Percentiles rank a stretch among this genome's conserved stretches.
Conservation (phyloP, 352 stramenopile genomes). For the Globisporangium cederbergense region DNA sequence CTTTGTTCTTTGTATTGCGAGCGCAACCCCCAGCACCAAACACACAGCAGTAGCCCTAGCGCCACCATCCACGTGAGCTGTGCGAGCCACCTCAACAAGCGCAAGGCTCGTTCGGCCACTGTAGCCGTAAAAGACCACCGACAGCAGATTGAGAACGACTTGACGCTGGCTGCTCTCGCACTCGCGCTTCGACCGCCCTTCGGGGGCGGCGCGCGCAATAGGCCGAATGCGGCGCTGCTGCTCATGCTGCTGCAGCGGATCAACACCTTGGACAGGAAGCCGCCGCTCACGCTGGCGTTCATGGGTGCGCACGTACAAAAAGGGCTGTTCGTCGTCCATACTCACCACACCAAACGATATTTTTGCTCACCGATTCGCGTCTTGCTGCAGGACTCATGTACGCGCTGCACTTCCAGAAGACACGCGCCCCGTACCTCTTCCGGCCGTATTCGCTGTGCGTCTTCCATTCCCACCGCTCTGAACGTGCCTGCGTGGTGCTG, state of each 20-base stretch:
- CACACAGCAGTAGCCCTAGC: no score
- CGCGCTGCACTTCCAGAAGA: slow-evolving; percentile 52
- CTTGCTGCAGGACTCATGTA: slow-evolving; percentile 41
- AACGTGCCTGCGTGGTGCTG: not conserved
- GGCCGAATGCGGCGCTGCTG: slow-evolving; percentile 25
- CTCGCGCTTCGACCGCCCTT: no score
- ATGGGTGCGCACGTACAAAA: slow-evolving; percentile 25
- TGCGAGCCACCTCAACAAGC: no score
- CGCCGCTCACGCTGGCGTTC: slow-evolving; percentile 41
- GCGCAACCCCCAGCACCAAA: no score
- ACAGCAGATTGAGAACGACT: no score
- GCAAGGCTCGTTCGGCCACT: no score
- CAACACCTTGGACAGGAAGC: slow-evolving; percentile 58
- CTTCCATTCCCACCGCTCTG: not conserved
- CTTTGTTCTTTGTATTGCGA: no score
- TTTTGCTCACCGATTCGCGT: not conserved
- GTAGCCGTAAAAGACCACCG: no score
- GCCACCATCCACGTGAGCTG: no score
- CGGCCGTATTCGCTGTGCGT: slow-evolving; percentile 49
- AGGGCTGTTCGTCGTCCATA: not conserved
- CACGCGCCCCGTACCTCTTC: slow-evolving; percentile 28
- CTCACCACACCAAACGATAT: not conserved
- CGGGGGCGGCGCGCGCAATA: slow-evolving; percentile 1
- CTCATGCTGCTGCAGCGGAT: slow-evolving; percentile 43
- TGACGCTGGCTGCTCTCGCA: no score